Base-by-base conservation (phyloP, 495 filamentous ascomycete genomes). In the Penicillium egyptiacum region DNA sequence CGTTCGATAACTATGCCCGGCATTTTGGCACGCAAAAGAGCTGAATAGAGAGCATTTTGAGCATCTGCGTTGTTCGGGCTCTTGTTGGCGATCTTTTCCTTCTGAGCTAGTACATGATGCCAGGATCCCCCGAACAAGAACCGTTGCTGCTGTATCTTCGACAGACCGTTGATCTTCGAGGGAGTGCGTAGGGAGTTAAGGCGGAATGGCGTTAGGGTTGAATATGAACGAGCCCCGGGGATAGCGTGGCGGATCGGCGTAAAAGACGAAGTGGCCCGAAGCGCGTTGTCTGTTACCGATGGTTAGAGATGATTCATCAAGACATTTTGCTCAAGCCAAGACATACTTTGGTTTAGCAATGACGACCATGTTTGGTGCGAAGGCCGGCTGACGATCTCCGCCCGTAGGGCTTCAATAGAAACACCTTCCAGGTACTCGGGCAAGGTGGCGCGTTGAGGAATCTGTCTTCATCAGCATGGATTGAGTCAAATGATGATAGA, bases 31-130 rank as follows among this genome's bases (percentile, higher is more conserved):
- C 85, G 87, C 22, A 97, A 76, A n/a, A 98, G 83, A 33, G 90
- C 86, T 64, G 91, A 85, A 71, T 98, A 98, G 70, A 98, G 96
- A 20, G 89, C 86, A 72, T 91, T 92, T 72, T 98, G 94, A 16
- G 90, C 86, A 25, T 85, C 87, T 14, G 91, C 83, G 71, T 88
- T 96, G 60, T 79, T 84, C 3, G 94, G 89, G 62, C 96, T 92
- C 74, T 89, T 88, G 70, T 96, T 98, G 35, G 94, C 95, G 23
- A 88, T 85, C 67, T 90, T 88, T 73, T 98, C 94, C 61, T 86
- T 83, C 59, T 88, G 86, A 20, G 85, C 85, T 9, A 90, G 74
- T 12, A 85, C 67, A 37, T 80, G 83, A 47, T 81, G 81, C 45
- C 83, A 83, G 30, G 79, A 73, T 14, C 78, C 79, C 19, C 79